phyloP scores from a whole-genome alignment of 2,329 filamentous ascomycete species.

The Oidium heveae region DNA sequence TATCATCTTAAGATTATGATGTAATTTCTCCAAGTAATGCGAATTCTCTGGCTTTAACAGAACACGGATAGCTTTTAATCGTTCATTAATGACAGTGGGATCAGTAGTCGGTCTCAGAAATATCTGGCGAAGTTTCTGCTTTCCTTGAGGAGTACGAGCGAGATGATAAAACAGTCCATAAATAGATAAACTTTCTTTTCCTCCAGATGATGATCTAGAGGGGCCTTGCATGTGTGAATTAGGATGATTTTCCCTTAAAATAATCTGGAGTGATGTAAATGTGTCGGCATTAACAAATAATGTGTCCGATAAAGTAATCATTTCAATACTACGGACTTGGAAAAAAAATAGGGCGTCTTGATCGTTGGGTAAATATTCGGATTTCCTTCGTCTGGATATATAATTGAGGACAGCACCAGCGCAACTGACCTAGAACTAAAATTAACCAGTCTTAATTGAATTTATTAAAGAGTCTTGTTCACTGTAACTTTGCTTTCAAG shows the following conservation, averaged over 20 bases:
- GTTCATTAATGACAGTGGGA: constrained; percentile 37
- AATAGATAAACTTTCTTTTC: constrained; percentile 61
- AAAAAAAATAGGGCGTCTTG: constrained; percentile 27
- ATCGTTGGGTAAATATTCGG: constrained; percentile 36
- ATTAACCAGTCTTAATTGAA: constrained; percentile 2
- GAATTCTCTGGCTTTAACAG: constrained; percentile 45
- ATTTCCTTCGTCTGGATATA: constrained; percentile 40
- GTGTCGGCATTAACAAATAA: constrained; percentile 71
- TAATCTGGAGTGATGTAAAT: constrained; percentile 58
- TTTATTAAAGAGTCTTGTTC: constrained; percentile 6
- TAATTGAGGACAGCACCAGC: constrained; percentile 69
- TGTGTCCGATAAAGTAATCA: constrained; percentile 39
- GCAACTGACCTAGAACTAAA: constrained; percentile 34
- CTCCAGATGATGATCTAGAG: constrained; percentile 29
- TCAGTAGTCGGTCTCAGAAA: constrained; percentile 61
- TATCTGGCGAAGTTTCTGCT: constrained; percentile 42
- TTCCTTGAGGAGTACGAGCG: constrained; percentile 58
- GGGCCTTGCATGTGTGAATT: constrained; percentile 55
- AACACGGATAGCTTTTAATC: constrained; percentile 42
- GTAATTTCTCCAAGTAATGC: constrained; percentile 26
- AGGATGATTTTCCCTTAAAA: constrained; percentile 61
- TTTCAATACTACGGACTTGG: constrained; percentile 37
- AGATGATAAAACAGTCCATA: constrained; percentile 61
- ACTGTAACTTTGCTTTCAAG: constrained; percentile 49
- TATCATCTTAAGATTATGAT: constrained; percentile 38